Evolutionary conservation across 345 rosid species (phyloP).

Genomic region (Rhodamnia argentea): DNA sequence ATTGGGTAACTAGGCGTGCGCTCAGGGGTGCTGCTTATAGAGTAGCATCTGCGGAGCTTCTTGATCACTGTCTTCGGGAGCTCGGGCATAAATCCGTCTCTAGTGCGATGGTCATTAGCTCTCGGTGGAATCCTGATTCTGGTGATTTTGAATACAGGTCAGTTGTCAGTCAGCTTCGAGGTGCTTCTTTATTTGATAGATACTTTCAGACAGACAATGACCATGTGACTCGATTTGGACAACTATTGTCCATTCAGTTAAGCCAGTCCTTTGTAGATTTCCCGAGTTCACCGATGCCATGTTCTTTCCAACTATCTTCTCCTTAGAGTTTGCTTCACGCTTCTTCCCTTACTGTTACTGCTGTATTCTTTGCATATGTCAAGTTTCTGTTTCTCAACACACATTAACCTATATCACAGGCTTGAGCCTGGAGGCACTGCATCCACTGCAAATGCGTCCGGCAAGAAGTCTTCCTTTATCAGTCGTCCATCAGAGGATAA

Average conservation of each 20-base stretch:
- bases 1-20: slow-evolving; percentile 56
- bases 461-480: slow-evolving; percentile 7
- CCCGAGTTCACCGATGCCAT: background rate
- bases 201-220: background rate
- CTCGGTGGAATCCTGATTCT: slow-evolving; percentile 33
- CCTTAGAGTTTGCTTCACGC: background rate
- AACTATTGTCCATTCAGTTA: background rate
- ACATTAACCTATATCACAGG: slow-evolving; percentile 21
- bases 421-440: slow-evolving; percentile 32
- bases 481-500: slow-evolving; percentile 32
- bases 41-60: slow-evolving; percentile 39
- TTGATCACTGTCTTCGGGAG: slow-evolving; percentile 47
- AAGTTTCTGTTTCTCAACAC: background rate
- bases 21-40: slow-evolving; percentile 52
- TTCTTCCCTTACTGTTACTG: background rate
- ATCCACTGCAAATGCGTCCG: background rate
- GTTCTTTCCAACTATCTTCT: background rate
- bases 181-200: background rate
- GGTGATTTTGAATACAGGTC: slow-evolving; percentile 53
- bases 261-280: background rate
- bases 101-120: slow-evolving; percentile 30
- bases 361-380: background rate
- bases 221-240: too few relatives aligned
- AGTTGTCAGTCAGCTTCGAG: background rate
- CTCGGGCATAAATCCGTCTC: slow-evolving; percentile 35